These are phyloP conservation scores for Bertia moriformis DNA, from an alignment of 2,329 filamentous ascomycete genomes.

Conservation along the genomic window DNA sequence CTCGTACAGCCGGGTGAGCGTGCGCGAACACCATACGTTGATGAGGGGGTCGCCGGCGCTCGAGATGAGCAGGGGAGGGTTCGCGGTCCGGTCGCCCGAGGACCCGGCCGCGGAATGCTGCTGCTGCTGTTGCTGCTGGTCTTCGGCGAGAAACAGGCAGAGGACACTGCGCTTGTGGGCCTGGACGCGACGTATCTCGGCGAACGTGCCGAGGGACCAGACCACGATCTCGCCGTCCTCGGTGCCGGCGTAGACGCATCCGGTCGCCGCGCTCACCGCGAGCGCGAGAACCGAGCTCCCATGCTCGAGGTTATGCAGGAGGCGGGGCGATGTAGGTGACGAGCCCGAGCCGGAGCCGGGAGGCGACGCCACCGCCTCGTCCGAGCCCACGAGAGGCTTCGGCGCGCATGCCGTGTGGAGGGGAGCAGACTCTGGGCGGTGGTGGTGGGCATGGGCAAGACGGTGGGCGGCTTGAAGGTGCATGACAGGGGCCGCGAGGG, in stretches of 20 bases:
- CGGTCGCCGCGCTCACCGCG: slow-evolving; percentile 53
- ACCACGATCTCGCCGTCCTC: slow-evolving; percentile 86
- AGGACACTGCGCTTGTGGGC: slow-evolving; percentile 87
- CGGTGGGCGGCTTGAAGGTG: no score
- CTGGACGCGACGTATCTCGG: slow-evolving; percentile 63
- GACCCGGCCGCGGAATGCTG: slow-evolving; percentile 49
- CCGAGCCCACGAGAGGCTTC: no score
- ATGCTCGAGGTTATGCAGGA: slow-evolving; percentile 63
- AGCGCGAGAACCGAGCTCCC: slow-evolving; percentile 70
- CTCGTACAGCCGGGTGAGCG: slow-evolving; percentile 66
- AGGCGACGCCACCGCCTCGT: no score
- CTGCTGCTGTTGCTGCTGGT: slow-evolving; percentile 58
- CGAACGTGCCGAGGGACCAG: slow-evolving; percentile 80
- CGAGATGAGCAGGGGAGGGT: slow-evolving; percentile 73
- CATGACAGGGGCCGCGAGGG: no score
- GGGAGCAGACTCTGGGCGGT: no score
- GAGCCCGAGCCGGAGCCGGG: no score
- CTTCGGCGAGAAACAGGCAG: slow-evolving; percentile 60
- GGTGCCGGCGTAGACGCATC: slow-evolving; percentile 75
- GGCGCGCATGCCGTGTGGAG: no score
- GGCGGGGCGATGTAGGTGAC: slow-evolving; percentile 30
- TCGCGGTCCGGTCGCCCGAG: slow-evolving; percentile 45
- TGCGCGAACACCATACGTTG: slow-evolving; percentile 71
- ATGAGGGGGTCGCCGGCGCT: slow-evolving; percentile 86
- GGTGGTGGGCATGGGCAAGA: no score